Base-by-base conservation (phyloP, 106 monocot species). In the Alisma plantagoaquatica region DNA sequence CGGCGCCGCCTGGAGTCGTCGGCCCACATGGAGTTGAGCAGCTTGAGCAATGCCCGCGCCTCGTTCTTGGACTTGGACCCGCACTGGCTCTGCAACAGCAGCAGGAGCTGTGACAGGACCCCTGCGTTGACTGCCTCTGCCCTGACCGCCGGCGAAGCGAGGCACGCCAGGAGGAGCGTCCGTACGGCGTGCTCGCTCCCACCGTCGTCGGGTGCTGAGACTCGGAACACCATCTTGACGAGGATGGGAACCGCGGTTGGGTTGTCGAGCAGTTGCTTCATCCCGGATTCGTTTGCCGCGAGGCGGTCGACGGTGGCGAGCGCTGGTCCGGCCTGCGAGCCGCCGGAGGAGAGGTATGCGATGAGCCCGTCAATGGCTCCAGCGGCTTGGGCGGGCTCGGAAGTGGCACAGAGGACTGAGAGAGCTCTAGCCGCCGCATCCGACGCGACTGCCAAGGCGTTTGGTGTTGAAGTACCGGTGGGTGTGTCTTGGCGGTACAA, bases 141-240 rank as follows among this genome's bases (percentile, higher is more conserved):
- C 60, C 24, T 28, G 29, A 57, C 80, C 52, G 16, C 23, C 49
- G 44, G 27, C 10, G 77, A 83, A n/a, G 44, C 72, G 7, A 72
- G 3, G 61, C 83, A 84, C 23, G 65, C 31, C 1, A 18, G 20
- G 22, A 71, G 32, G 42, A 94, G 59, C 49, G 61, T 43, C 30
- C 79, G 77, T 27, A 87, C 68, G 2, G 93, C 93, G 58, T 70
- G 80, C 75, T 87, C 93, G 53, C 93, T 73, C 3, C 82, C 87
- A 12, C 50, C 41, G 19, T 68, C 51, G 20, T 57, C 54, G 2
- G 66, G 48, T 3, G 27, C 38, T 16, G 87, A 73, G 20, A 84
- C 60, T 29, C 62, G 43, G 51, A 94, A 94, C 43, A 87, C 76
- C 55, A 62, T 65, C 64, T 55, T 70, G 50, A 87, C 93, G 31